Conservation (phyloP, 805 yeast genomes). For the Suhomyces canberraensis region DNA sequence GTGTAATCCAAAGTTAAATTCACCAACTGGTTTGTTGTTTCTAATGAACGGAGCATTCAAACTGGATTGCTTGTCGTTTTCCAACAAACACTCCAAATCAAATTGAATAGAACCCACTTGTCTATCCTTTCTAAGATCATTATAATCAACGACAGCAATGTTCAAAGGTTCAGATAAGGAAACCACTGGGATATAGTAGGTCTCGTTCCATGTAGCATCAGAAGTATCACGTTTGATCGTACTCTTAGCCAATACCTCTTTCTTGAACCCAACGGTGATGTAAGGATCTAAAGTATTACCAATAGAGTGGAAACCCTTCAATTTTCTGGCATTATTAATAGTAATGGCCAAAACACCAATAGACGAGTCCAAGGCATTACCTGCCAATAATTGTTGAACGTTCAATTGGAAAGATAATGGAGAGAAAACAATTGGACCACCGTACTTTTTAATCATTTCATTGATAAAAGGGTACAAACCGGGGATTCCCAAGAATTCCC, state of each 20-base stretch:
- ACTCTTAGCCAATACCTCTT: conserved; percentile 62
- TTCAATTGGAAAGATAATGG: conserved; percentile 94
- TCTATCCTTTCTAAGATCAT: conserved; percentile 77
- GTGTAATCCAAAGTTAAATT: conserved; percentile 62
- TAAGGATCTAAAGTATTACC: conserved; percentile 91
- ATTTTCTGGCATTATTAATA: conserved; percentile 60
- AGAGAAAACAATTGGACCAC: conserved; percentile 81
- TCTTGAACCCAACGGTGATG: conserved; percentile 63
- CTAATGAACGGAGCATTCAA: conserved; percentile 59
- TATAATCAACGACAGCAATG: conserved; percentile 70
- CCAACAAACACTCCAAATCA: conserved; percentile 65
- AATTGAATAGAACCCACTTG: conserved; percentile 72
- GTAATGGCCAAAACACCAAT: conserved; percentile 80
- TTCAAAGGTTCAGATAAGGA: conserved; percentile 81
- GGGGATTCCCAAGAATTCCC: conserved; percentile 85
- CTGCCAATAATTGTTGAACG: conserved; percentile 84
- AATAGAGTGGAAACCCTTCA: conserved; percentile 65
- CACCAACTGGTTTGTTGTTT: conserved; percentile 83
- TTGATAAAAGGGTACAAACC: conserved; percentile 81
- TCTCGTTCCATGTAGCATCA: conserved; percentile 84
- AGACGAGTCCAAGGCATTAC: conserved; percentile 74
- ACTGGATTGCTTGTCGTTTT: conserved; percentile 47
- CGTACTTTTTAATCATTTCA: conserved; percentile 80
- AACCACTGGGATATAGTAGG: conserved; percentile 61
- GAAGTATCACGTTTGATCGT: conserved; percentile 63